These are phyloP conservation scores for Aspergillus chevalieri DNA, from an alignment of 2,329 filamentous ascomycete genomes.

Conservation along the genomic window DNA sequence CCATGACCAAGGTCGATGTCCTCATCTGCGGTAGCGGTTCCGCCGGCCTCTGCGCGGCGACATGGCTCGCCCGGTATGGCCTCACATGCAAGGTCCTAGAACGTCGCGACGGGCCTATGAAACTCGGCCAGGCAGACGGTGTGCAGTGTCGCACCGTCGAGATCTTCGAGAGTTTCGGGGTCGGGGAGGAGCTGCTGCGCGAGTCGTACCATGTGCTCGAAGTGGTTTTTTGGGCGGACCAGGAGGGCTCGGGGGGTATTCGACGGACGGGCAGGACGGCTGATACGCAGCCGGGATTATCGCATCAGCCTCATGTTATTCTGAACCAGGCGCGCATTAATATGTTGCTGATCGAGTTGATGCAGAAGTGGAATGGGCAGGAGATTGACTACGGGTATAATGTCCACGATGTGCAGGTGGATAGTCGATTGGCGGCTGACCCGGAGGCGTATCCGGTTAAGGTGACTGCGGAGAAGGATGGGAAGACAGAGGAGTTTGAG, in stretches of 20 bases:
- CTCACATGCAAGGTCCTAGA: conserved; percentile 55
- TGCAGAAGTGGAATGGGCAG: conserved; percentile 39
- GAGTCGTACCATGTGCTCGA: conserved; percentile 56
- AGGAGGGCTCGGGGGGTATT: conserved; percentile 35
- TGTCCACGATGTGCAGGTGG: conserved; percentile 48
- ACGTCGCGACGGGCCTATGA: conserved; percentile 48
- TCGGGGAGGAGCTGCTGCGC: conserved; percentile 49
- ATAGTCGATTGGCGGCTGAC: conserved; percentile 35
- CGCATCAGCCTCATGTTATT: conserved; percentile 52
- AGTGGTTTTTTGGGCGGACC: conserved; percentile 51
- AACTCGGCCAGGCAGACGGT: conserved; percentile 58
- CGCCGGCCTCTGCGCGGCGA: conserved; percentile 55
- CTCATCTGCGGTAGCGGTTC: conserved; percentile 58
- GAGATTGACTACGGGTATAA: conserved; percentile 52
- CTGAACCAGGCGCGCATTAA: conserved; percentile 54
- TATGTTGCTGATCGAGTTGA: conserved; percentile 47
- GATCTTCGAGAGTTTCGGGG: conserved; percentile 55
- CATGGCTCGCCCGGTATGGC: conserved; percentile 56
- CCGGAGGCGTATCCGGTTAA: conserved; percentile 40
- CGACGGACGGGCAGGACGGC: conserved; percentile 43
- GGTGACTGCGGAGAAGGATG: conserved; percentile 40
- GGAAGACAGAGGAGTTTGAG: conserved; percentile 34
- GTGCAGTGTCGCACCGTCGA: conserved; percentile 58
- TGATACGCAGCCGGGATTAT: conserved; percentile 51
- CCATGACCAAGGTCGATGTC: conserved; percentile 40